Base-by-base conservation (phyloP, 495 filamentous ascomycete genomes). In the Podospora fimiseda region DNA sequence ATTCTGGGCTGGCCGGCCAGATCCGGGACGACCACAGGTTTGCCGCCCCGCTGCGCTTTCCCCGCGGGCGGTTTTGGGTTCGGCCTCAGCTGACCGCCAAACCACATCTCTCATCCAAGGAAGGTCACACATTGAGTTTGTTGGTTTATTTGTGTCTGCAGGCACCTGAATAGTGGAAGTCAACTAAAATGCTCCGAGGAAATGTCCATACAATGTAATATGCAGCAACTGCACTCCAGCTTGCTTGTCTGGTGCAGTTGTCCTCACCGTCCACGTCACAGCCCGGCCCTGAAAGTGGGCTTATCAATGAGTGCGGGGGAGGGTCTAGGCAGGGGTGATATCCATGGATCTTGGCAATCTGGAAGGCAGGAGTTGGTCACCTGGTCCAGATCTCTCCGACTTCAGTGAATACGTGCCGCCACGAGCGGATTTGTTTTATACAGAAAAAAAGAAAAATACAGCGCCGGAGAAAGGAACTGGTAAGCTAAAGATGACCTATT, bases 211-310 rank as follows among this genome's bases (percentile, higher is more conserved):
- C n/a, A n/a, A n/a, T n/a, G n/a, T n/a, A n/a, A n/a, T n/a, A n/a
- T n/a, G n/a, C n/a, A n/a, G n/a, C n/a, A n/a, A n/a, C n/a, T n/a
- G n/a, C n/a, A n/a, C n/a, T n/a, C n/a, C n/a, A 33, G 27, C 11
- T 33, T 6, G 11, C 27, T 33, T 5, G 27, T 5, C 27, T 33
- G 27, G 27, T 33, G 27, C 27, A 33, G 27, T 11, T 27, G 16
- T 39, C 27, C 39, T 55, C 38, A 39, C 52, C 52, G 52, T 49
- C 40, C 52, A 55, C 52, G 52, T 55, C 52, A 55, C 52, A 42
- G 38, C n/a, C n/a, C n/a, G 45, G 40, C 21, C 52, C 27, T 33
- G 27, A 5, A 33, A 33, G 27, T 33, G 5, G 46, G 37, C 52
- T 38, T 50, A 49, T 55, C 52, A 22, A 30, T 9, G 48, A 50